Percentiles rank a stretch among this genome's conserved stretches.
Conservation (phyloP, 2,329 filamentous ascomycete genomes). For the Xylaria sp. region DNA sequence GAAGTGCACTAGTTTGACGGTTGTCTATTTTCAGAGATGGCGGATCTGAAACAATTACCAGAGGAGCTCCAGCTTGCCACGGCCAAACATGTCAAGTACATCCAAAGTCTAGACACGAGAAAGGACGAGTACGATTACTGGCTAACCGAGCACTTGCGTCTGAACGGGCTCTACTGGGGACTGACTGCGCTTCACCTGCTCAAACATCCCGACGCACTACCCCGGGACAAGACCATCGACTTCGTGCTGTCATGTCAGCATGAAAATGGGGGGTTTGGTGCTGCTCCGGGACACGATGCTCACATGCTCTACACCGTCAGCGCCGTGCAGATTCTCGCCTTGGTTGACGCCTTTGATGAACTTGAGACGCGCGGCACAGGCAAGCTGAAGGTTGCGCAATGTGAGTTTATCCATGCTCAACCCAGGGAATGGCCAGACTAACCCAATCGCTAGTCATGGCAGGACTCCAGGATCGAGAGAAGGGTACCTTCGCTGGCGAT, state of each 20-base stretch:
- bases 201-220: conserved; percentile 81
- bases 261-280: conserved; percentile 89
- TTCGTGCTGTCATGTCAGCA: conserved; percentile 97
- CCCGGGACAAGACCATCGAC: conserved; percentile 82
- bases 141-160: conserved; percentile 94
- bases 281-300: conserved; percentile 92
- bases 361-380: conserved; percentile 78
- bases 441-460: conserved; percentile 72
- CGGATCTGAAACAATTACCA: conserved; percentile 51
- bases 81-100: conserved; percentile 84
- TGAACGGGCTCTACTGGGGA: conserved; percentile 98
- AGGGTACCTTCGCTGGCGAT: conserved; percentile 91
- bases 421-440: conserved; percentile 37
- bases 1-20: neutral
- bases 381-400: conserved; percentile 79
- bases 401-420: conserved; percentile 64
- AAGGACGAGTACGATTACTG: conserved; percentile 98
- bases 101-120: conserved; percentile 89
- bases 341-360: conserved; percentile 84
- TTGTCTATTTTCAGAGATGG: conserved; percentile 46
- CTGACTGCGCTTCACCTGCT: conserved; percentile 89
- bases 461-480: conserved; percentile 79
- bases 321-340: conserved; percentile 91
- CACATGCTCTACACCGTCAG: conserved; percentile 97
- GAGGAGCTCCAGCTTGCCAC: conserved; percentile 60